These are phyloP conservation scores for Guyanaporus albipodus DNA, from an alignment of 768 basidiomycete genomes.

Conservation along the genomic window DNA sequence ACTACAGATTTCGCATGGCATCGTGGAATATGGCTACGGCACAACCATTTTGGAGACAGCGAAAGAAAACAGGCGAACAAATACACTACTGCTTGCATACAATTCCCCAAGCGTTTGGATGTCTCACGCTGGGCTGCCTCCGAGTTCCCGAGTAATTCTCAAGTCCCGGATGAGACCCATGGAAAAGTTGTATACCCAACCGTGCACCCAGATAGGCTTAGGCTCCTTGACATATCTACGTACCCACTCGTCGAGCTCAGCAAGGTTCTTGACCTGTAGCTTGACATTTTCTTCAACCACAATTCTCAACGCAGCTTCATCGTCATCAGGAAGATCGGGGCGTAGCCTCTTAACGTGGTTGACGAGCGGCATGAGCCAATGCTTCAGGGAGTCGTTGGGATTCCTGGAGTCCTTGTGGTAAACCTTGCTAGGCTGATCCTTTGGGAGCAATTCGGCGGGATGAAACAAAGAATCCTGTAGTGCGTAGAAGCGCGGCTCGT, in stretches of 20 bases:
- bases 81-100: too few species aligned
- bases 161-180: constrained; percentile 59
- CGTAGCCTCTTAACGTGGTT: constrained; percentile 44
- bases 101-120: too few species aligned
- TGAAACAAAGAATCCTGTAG: constrained; percentile 17
- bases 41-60: too few species aligned
- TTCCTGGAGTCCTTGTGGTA: constrained; percentile 22
- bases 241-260: constrained; percentile 1
- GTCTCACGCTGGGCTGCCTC: neutral
- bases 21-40: too few species aligned
- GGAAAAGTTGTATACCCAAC: constrained; percentile 67
- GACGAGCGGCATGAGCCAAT: constrained; percentile 72
- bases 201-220: constrained; percentile 56
- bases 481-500: constrained; percentile 2
- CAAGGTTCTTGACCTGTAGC: constrained; percentile 29
- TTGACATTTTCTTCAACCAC: constrained; percentile 57
- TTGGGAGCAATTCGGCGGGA: neutral
- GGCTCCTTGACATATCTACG: neutral
- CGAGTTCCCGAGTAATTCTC: constrained; percentile 36
- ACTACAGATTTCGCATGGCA: too few species aligned
- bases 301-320: constrained; percentile 28
- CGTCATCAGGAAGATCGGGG: constrained; percentile 27
- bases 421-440: constrained; percentile 27
- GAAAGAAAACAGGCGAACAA: too few species aligned
- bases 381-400: constrained; percentile 49